Evolutionary conservation across 1,139 yeast genomes (phyloP), one percentile per base, ranked within the genome.

Genomic region (Sugiyamaella xylanicola): DNA sequence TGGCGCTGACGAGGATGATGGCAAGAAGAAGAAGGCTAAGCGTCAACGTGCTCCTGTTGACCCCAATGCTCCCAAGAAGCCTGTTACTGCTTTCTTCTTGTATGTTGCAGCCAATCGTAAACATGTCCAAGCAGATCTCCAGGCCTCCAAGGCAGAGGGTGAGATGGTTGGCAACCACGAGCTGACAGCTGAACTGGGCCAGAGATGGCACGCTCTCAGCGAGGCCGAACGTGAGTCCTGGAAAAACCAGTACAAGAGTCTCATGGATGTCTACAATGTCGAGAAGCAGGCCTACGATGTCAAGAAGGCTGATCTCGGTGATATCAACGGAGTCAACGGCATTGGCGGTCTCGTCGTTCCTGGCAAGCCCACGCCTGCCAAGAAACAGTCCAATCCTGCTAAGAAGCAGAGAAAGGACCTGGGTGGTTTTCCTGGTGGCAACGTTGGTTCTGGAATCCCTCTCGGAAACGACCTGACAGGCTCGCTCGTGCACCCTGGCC

Each of bases 81-180:
- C 77, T 73, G 74, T 87, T 67, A 89, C 97, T 39, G 87, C 88
- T 56, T 90, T 85, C 75, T 88, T 90, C 72, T 86, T 92, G 42
- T 90, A 83, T 81, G 83, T 83, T 58, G 80, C 62, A 29, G 70
- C 63, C 27, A 67, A 66, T 21, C 68, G 75, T 9, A 63, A 64
- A 43, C 48, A 58, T 25, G 63, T 90, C 61, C 83, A 86, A 59
- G 84, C 83, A 58, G 90, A 87, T n/a, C 48, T 32, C 9, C 42
- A 35, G 15, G 48, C 48, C 11, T 15, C 25, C 21, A 48, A 54
- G 51, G 76, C 78, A 56, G 85, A 86, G 35, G 77, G 81, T 60
- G 80, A 86, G 16, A 81, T 90, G 5, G 76, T 86, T 61, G 77
- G 85, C 21, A 87, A 92, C 52, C 81, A 83, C 43, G 96, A 88